Base-by-base conservation (phyloP, 164 flowering plant genomes). In the Aristolochia fimbriata region DNA sequence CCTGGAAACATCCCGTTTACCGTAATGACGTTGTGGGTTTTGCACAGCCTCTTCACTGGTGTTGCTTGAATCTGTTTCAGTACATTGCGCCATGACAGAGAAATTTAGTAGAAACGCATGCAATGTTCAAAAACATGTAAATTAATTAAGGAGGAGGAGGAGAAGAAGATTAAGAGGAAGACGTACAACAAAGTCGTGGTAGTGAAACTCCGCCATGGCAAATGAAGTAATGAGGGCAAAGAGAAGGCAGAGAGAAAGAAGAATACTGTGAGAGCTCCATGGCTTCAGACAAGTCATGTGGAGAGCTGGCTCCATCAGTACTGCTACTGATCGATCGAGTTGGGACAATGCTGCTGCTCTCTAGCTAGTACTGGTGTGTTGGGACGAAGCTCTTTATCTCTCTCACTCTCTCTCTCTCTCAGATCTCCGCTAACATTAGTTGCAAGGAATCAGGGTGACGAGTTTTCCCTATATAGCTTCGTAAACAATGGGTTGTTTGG, bases 1-100 rank as follows among this genome's bases (percentile, higher is more conserved):
- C 96, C 96, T 0, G 96, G 98, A 48, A 57, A 78, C 70, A 83
- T 86, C 33, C 96, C 98, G 33, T 92, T 92, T 24, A 92, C 96
- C 7, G 96, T 89, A 30, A 92, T 85, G 23, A 69, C 51, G 65
- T 71, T 80, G 37, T 72, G 82, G 43, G 94, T 78, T 10, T 78
- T 89, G 91, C 96, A 92, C 86, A 89, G 86, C 89, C 96, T 92
- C 89, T 87, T 87, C 87, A 92, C 88, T 68, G 79, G 72, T 19
- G 81, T 87, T 67, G 81, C 85, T 88, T 86, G 92, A 64, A 91
- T 65, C 98, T 91, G 60, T 63, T 63, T 14, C 51, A 47, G 19
- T 37, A 23, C 37, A 31, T 31, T 31, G 37, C 7, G 37, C 37
- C 37, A 31, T 31, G n/a, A 3, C 43, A 10, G 8, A 7, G 43